phyloP scores from a whole-genome alignment of 371 early-diverging fungal species.

The Rhizopus delemar region DNA sequence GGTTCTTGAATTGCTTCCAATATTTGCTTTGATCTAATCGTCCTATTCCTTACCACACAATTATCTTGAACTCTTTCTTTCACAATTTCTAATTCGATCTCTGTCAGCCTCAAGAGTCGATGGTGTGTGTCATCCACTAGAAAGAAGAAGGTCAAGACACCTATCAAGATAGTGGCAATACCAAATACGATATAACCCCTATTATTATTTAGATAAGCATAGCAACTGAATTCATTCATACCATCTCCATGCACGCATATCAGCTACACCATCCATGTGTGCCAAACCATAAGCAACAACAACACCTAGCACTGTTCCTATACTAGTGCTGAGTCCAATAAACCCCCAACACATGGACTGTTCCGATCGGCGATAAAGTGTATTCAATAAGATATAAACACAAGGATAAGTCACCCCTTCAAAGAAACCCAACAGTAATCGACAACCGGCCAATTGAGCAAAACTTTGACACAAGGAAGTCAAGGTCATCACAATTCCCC shows the following conservation, averaged over 20 bases:
- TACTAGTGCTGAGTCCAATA: conserved; percentile 23
- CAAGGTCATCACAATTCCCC: conserved; percentile 34
- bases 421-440: conserved; percentile 39
- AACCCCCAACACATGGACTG: conserved; percentile 30
- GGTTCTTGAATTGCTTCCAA: conserved; percentile 39
- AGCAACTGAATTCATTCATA: background rate
- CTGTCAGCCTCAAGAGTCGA: conserved; percentile 26
- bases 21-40: conserved; percentile 29
- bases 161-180: conserved; percentile 30
- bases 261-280: conserved; percentile 21
- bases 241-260: conserved; percentile 31
- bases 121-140: conserved; percentile 34
- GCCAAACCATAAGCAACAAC: conserved; percentile 31
- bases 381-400: conserved; percentile 29
- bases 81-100: conserved; percentile 36
- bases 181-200: conserved; percentile 46
- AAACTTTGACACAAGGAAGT: conserved; percentile 31
- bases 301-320: conserved; percentile 32
- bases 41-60: conserved; percentile 27
- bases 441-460: conserved; percentile 26
- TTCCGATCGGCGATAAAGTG: conserved; percentile 39
- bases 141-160: conserved; percentile 31
- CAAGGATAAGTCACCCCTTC: conserved; percentile 38
- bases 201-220: background rate
- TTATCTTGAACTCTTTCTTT: conserved; percentile 40